phyloP scores from a whole-genome alignment of 2,329 filamentous ascomycete genomes.

The Balansia obtecta region DNA sequence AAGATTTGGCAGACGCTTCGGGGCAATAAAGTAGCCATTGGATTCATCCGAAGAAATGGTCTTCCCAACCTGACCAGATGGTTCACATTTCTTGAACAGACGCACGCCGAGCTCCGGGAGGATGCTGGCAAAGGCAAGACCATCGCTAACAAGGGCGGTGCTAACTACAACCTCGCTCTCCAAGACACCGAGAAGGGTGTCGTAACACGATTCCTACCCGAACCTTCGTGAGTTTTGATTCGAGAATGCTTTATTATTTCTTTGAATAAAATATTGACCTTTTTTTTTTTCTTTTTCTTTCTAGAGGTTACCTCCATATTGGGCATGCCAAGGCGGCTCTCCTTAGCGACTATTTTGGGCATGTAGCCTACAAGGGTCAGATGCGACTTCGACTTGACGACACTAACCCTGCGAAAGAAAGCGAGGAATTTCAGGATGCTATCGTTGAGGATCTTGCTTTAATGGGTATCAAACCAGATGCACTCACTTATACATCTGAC shows the following conservation, averaged over 20 bases:
- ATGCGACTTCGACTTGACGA: constrained; percentile 91
- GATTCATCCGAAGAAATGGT: constrained; percentile 66
- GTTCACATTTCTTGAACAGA: constrained; percentile 77
- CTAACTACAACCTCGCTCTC: constrained; percentile 79
- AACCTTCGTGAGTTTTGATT: constrained; percentile 58
- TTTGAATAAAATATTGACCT: constrained; percentile 5
- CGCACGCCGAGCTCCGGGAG: constrained; percentile 61
- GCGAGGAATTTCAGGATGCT: constrained; percentile 87
- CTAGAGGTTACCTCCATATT: constrained; percentile 76
- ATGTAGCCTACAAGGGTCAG: constrained; percentile 84
- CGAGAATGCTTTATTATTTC: background rate
- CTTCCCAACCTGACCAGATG: constrained; percentile 71
- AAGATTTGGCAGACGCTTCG: constrained; percentile 75
- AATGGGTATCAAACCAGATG: constrained; percentile 84
- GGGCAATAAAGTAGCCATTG: constrained; percentile 71
- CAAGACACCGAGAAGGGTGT: constrained; percentile 79
- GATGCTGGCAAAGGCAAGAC: constrained; percentile 56
- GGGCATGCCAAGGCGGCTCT: constrained; percentile 90
- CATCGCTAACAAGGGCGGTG: constrained; percentile 67
- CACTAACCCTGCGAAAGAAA: constrained; percentile 95
- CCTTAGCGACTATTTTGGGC: constrained; percentile 93
- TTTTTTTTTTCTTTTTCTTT: too few relatives aligned
- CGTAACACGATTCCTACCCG: constrained; percentile 83
- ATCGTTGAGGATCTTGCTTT: constrained; percentile 85
- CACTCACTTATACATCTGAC: constrained; percentile 81